Evolutionary conservation across 345 rosid species (phyloP).

Genomic region (Dipteronia sinensis): DNA sequence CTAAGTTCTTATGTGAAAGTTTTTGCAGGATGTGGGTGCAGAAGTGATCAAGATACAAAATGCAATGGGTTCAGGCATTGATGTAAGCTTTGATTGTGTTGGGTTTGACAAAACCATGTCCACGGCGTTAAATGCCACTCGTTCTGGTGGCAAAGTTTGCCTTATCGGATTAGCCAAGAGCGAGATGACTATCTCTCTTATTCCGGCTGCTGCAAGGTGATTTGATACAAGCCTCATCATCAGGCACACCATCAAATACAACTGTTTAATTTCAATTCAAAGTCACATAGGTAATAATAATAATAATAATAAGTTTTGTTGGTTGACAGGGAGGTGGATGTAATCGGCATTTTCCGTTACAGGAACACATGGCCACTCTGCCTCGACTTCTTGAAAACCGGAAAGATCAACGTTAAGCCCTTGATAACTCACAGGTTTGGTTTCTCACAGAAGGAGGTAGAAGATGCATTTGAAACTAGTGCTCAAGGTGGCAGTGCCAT

Average conservation of each 20-base stretch:
- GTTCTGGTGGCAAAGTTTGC: constrained; percentile 68
- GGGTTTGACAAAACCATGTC: constrained; percentile 64
- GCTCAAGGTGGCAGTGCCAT: constrained; percentile 61
- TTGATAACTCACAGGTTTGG: constrained; percentile 65
- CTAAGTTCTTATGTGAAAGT: neutral
- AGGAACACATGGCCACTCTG: constrained; percentile 66
- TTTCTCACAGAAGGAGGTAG: constrained; percentile 60
- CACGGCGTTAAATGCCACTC: constrained; percentile 53
- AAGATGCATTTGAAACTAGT: constrained; percentile 63
- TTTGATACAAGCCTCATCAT: neutral
- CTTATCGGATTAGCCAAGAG: constrained; percentile 51
- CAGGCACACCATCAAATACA: neutral
- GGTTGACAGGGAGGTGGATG: constrained; percentile 58
- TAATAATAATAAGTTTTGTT: neutral
- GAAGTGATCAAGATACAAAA: constrained; percentile 51
- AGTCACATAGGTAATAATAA: neutral
- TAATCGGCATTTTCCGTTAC: constrained; percentile 68
- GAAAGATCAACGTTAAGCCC: constrained; percentile 63
- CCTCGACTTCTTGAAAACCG: constrained; percentile 49
- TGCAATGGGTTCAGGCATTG: constrained; percentile 44
- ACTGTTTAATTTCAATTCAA: neutral
- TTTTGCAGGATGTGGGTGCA: constrained; percentile 41
- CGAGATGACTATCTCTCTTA: constrained; percentile 59
- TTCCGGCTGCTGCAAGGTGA: constrained; percentile 66
- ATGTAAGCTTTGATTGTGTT: constrained; percentile 67